Conservation (phyloP, 2,329 filamentous ascomycete species). For the Neonectria faginata region DNA sequence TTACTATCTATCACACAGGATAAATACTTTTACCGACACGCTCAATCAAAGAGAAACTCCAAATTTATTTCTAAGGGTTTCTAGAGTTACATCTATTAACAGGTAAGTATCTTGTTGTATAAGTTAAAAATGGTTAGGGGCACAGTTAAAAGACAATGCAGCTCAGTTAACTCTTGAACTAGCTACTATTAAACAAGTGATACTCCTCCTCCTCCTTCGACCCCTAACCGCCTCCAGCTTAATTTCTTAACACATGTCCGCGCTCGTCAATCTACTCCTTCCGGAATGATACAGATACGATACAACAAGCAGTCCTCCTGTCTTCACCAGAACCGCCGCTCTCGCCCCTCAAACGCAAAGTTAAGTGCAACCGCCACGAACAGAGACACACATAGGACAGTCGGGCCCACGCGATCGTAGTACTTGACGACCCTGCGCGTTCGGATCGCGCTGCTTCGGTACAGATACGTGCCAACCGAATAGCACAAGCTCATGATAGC, state of each 20-base stretch:
- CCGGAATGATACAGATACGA: conserved; percentile 21
- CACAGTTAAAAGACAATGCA: neutral
- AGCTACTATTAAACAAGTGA: conserved; percentile 19
- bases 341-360: conserved; percentile 81
- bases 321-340: conserved; percentile 65
- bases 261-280: conserved; percentile 26
- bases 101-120: too few species aligned
- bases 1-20: too few species aligned
- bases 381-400: conserved; percentile 77
- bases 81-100: too few species aligned
- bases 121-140: too few species aligned
- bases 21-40: too few species aligned
- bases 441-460: conserved; percentile 87
- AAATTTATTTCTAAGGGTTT: too few species aligned
- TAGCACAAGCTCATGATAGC: conserved; percentile 85
- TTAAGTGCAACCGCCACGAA: conserved; percentile 81
- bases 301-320: neutral
- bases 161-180: conserved; percentile 27
- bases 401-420: conserved; percentile 91
- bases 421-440: conserved; percentile 87
- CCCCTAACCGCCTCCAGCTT: conserved; percentile 16
- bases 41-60: too few species aligned
- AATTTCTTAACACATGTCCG: conserved; percentile 7
- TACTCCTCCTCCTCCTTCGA: conserved; percentile 20
- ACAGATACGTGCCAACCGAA: conserved; percentile 85